These are phyloP conservation scores for slime mould (Dictyostelium discoideum) DNA, from an alignment of 78 protist genomes.

Conservation along the genomic window dicty_2.7 NC_007091.3:3453501-3454000, in stretches of 20 bases:
- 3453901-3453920: background rate
- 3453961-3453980: background rate
- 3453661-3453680: background rate
- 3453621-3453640: background rate
- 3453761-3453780: conserved; percentile 12
- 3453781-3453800: background rate
- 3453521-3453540: no score
- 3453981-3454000: background rate
- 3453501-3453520: no score
- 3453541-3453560: no score
- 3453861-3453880: background rate
- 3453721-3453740: background rate
- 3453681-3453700: background rate
- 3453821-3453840: background rate
- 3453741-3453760: background rate
- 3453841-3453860: background rate
- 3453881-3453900: background rate
- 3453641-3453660: background rate
- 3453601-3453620: background rate
- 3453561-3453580: no score
- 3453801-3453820: background rate
- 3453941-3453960: background rate
- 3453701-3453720: conserved; percentile 4
- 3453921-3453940: background rate
- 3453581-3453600: no score